Evolutionary conservation across 306 rosid genomes (phyloP), one percentile per base, ranked within the genome.

Genomic region (Delonix regia): DNA sequence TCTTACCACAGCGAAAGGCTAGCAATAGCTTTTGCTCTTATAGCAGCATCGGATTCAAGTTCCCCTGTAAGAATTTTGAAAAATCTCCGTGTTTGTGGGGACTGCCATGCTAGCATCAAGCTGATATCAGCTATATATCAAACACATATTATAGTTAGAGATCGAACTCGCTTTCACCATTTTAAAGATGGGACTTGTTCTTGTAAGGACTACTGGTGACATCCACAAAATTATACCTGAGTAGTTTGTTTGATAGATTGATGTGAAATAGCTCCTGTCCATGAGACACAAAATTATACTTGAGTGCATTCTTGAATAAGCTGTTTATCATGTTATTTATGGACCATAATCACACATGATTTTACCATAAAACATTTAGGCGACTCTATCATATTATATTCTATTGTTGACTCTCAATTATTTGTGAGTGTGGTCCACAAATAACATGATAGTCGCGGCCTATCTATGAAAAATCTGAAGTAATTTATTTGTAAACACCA

Each of bases 1-100:
- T 86, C 85, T 71, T 86, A 83, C 82, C 87, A 75, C 51, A 84
- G 90, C 9, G 84, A 86, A 79, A 83, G 80, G 66, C 82, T 86
- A 21, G 87, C 86, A 22, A 71, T 86, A 74, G 87, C 87, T 3
- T 83, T 86, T 81, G 87, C 82, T 49, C 84, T 86, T 16, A 21
- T 75, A 49, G 16, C 28, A n/a, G 75, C 80, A 42, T 81, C 75
- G 9, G 49, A 84, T 86, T 71, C 57, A 19, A 75, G 71, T 78
- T 75, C 67, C 13, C 56, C 75, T 12, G 75, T 83, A 53, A 68
- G 85, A 81, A 81, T 86, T 55, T 66, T 78, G n/a, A 75, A 81
- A 66, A 86, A 86, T 68, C 84, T 83, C 42, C 72, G 90, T 52
- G 83, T 86, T 42, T 83, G 90, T 71, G 69, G 63, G 70, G 87